These are phyloP conservation scores for Cladosporium sp. DNA, from an alignment of 2,329 filamentous ascomycete genomes.

Conservation along the genomic window DNA sequence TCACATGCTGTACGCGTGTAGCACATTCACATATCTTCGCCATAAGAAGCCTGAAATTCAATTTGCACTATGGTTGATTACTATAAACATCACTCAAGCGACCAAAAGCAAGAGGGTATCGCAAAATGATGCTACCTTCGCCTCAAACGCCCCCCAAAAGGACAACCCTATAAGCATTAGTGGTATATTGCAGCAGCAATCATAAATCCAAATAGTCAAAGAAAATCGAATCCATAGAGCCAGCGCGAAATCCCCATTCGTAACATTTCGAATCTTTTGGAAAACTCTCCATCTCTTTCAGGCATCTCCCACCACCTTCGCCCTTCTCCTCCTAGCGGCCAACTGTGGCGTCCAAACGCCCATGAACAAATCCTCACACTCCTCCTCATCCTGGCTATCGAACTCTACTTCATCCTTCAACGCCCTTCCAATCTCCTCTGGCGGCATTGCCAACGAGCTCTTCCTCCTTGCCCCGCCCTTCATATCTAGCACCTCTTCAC, in stretches of 20 bases:
- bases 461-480: conserved; percentile 18
- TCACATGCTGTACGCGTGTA: no score
- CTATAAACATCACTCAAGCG: background rate
- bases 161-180: background rate
- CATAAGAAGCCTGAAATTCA: no score
- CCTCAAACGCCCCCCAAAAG: background rate
- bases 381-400: conserved; percentile 62
- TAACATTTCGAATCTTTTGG: no score
- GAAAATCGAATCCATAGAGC: background rate
- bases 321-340: conserved; percentile 45
- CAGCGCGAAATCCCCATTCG: background rate
- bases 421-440: conserved; percentile 15
- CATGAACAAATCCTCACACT: conserved; percentile 62
- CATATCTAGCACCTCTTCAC: conserved; percentile 15
- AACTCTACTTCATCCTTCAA: conserved; percentile 48
- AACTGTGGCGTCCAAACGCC: conserved; percentile 57
- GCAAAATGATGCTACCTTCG: background rate
- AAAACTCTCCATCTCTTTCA: background rate
- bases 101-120: conserved; percentile 4
- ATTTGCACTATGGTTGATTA: background rate
- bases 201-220: background rate
- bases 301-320: conserved; percentile 18
- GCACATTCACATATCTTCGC: background rate
- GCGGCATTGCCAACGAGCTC: conserved; percentile 17
- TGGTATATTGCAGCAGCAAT: background rate